Conservation (phyloP, 1,139 yeast species). For the Yamadazyma atmosphaerica region DNA sequence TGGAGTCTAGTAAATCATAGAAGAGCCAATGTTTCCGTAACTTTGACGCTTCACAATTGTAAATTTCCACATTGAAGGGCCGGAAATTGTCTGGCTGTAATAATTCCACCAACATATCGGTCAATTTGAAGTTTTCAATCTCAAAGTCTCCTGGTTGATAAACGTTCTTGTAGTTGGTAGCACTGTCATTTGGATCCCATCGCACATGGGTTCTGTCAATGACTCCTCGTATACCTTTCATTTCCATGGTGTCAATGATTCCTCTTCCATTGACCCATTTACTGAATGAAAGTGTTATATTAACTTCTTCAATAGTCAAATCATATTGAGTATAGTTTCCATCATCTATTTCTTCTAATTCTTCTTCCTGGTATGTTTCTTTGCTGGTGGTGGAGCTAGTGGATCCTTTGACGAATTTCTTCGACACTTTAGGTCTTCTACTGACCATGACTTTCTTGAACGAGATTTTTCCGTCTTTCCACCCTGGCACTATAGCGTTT, state of each 20-base stretch:
- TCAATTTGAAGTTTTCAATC: conserved; percentile 76
- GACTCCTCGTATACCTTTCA: conserved; percentile 86
- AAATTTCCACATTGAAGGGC: conserved; percentile 83
- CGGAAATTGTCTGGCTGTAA: conserved; percentile 79
- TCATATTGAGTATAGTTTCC: conserved; percentile 97
- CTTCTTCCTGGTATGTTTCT: conserved; percentile 7
- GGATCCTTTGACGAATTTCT: conserved; percentile 70
- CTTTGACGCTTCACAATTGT: conserved; percentile 76
- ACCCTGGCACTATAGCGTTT: conserved; percentile 91
- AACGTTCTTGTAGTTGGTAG: conserved; percentile 73
- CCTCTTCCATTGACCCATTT: conserved; percentile 94
- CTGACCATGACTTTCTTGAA: conserved; percentile 87
- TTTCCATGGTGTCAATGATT: conserved; percentile 75
- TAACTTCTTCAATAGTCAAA: conserved; percentile 81
- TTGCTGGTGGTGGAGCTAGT: neutral
- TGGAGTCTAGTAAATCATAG: conserved; percentile 83
- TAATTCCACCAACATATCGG: conserved; percentile 79
- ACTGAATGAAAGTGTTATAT: conserved; percentile 73
- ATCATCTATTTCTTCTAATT: conserved; percentile 50
- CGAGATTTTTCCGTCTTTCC: conserved; percentile 85
- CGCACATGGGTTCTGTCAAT: conserved; percentile 85
- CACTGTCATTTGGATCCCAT: conserved; percentile 83
- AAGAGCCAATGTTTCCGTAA: conserved; percentile 91
- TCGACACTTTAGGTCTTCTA: conserved; percentile 64
- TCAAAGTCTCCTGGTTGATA: conserved; percentile 91